Evolutionary conservation across 257 asterid species (phyloP).

Genomic region (Anisodus tanguticus): DNA sequence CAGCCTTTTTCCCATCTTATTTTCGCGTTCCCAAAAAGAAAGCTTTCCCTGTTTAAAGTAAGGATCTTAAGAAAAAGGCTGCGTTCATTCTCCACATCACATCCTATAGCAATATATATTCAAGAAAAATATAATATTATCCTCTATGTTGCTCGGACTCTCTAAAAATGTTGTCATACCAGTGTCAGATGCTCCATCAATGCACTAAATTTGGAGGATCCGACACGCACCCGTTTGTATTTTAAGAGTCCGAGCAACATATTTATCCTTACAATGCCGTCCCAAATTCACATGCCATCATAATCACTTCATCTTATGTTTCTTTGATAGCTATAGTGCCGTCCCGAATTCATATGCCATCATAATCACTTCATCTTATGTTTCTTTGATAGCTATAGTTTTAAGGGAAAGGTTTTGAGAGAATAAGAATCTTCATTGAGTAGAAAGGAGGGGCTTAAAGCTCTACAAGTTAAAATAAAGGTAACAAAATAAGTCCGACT

Average conservation of each 20-base stretch:
- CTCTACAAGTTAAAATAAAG: conserved; percentile 14
- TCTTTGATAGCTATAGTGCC: neutral
- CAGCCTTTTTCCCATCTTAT: neutral
- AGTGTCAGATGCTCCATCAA: no score
- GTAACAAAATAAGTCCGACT: neutral
- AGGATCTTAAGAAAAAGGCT: neutral
- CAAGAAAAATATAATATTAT: neutral
- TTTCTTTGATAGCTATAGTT: conserved; percentile 6
- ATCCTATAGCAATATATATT: neutral
- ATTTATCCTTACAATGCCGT: neutral
- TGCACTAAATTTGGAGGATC: no score
- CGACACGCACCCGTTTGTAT: no score
- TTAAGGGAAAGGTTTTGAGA: neutral
- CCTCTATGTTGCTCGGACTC: no score
- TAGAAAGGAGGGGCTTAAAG: neutral
- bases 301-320: neutral
- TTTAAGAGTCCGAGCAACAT: no score
- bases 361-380: neutral
- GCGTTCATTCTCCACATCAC: neutral
- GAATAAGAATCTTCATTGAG: neutral
- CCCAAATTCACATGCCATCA: neutral
- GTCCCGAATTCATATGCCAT: neutral
- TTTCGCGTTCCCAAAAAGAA: neutral
- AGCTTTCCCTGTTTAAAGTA: neutral
- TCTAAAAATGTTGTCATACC: no score